Base-by-base conservation (phyloP, 2,329 filamentous ascomycete species). In the Chaetomium sp. region DNA sequence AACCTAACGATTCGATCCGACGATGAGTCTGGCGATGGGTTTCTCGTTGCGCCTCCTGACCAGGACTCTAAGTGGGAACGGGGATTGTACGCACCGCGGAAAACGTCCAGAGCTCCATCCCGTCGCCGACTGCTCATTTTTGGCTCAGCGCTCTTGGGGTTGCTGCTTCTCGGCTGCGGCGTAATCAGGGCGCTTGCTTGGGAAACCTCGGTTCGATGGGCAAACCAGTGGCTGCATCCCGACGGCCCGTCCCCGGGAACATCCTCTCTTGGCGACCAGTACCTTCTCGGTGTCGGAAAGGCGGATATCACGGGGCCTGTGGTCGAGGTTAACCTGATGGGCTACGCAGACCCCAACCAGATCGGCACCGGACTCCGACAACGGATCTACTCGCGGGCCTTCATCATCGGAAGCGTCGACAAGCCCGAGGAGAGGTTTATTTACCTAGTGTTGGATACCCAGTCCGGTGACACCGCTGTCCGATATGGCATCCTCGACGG, bases 271-370 rank as follows among this genome's bases (percentile, higher is more conserved):
- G 69, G 68, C n/a, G 72, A 74, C 57, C 69, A 69, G 56, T 82
- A 81, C 58, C 71, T 81, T 37, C 65, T 82, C 46, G 80, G 79
- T 14, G 78, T 79, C 1, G 79, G 79, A 47, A 82, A 81, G 67
- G 79, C 76, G 5, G 80, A 83, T 62, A 80, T 82, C 62, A 83
- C 80, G 0, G 79, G 88, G 2, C 90, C 91, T 0, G 89, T 95
- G 10, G 91, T 95, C 27, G 90, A 96, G 70, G 81, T 96, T 67
- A 91, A 90, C 65, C 80, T 96, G 68, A 94, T 92, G 79, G 91
- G 91, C 59, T 96, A 96, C 74, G 92, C 92, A 36, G 88, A 91
- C 69, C 76, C 86, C n/a, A 81, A 81, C 43, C 92, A 97, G 73
- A 74, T 87, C 35, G 92, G 92, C 46, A 85, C 85, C 2, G 92